phyloP scores from a whole-genome alignment of 2,329 filamentous ascomycete species.

The Trichophyton mentagrophytes region DNA sequence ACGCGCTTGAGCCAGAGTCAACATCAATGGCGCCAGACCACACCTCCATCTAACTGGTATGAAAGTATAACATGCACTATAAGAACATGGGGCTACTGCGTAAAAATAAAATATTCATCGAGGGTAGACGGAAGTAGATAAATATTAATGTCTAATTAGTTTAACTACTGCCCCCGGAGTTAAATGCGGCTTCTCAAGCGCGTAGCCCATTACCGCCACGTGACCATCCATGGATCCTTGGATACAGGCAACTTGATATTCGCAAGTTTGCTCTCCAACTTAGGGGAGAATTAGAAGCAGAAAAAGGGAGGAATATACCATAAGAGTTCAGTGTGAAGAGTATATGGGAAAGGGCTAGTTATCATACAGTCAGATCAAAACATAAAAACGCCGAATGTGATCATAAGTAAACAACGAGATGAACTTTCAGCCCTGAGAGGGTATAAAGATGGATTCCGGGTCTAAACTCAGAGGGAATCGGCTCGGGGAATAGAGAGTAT shows the following conservation, averaged over 20 bases:
- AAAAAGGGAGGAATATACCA: neutral
- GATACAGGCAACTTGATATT: too few species aligned
- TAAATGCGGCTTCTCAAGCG: neutral
- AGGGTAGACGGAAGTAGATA: neutral
- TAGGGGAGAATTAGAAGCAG: neutral
- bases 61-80: neutral
- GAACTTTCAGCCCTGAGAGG: neutral
- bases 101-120: neutral
- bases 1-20: neutral
- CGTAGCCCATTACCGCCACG: neutral
- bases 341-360: neutral
- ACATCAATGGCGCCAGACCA: conserved; percentile 13
- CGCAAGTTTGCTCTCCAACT: neutral
- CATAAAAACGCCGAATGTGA: neutral
- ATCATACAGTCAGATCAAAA: neutral
- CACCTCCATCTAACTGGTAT: conserved; percentile 19
- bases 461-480: neutral
- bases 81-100: conserved; percentile 12
- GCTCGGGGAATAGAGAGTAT: neutral
- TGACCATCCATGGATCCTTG: neutral
- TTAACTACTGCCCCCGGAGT: neutral
- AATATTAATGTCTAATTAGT: neutral
- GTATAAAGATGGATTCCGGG: neutral
- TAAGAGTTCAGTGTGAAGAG: neutral
- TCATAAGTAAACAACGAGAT: neutral